Evolutionary conservation across 345 rosid species (phyloP).

Genomic region (Populus davidiana): DNA sequence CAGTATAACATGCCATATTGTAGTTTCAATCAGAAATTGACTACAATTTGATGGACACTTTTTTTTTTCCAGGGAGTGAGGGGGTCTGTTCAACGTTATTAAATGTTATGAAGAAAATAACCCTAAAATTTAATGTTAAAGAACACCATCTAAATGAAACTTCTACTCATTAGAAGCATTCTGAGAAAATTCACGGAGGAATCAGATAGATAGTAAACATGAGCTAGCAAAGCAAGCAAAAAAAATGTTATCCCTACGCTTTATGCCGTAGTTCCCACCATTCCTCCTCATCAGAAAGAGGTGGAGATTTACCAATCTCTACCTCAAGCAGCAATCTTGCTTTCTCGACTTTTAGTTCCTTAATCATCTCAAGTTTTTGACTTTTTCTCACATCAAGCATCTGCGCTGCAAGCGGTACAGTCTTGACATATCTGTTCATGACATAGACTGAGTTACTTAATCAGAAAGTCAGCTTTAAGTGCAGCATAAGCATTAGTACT

Average conservation of each 20-base stretch:
- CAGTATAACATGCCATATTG: not conserved
- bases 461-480: not conserved
- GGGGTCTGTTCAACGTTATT: not conserved
- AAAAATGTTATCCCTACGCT: conserved; percentile 55
- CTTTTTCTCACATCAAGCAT: conserved; percentile 71
- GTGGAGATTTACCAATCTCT: conserved; percentile 92
- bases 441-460: not conserved
- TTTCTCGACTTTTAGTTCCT: conserved; percentile 62
- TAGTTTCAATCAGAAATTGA: not conserved
- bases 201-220: not conserved
- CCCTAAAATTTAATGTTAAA: not conserved
- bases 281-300: conserved; percentile 84
- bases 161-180: not conserved
- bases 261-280: conserved; percentile 89
- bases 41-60: not conserved
- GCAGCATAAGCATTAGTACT: not conserved
- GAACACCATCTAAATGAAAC: not conserved
- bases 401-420: conserved; percentile 91
- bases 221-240: conserved; percentile 1
- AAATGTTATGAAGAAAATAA: not conserved
- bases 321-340: conserved; percentile 79
- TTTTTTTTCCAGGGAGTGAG: not conserved
- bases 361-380: conserved; percentile 87
- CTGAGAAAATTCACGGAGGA: not conserved
- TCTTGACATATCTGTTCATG: conserved; percentile 71